Base-by-base conservation (phyloP, 2,329 filamentous ascomycete species). In the Botrytis cinerea region DNA sequence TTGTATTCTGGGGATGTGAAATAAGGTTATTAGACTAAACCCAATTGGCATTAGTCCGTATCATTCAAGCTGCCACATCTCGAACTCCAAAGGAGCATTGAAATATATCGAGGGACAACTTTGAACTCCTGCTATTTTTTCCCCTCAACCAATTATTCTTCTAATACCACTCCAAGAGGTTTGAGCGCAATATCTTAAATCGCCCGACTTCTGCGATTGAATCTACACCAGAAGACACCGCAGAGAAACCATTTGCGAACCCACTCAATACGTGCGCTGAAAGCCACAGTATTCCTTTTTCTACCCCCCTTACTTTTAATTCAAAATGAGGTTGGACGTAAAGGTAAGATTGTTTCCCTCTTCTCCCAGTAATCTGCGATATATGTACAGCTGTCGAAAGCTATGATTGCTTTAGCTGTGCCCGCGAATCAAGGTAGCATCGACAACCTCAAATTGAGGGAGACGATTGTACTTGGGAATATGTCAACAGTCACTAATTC, bases 241-340 rank as follows among this genome's bases (percentile, higher is more conserved):
- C 67, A 74, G 63, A 74, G 75, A 57, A 73, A 62, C 73, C 73
- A 75, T 75, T 71, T 69, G 71, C 73, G 74, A 72, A 73, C 32
- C 68, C 48, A 57, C 32, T 18, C 18, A 61, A 48, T 72, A 46
- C 40, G 28, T 69, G 71, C 51, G 71, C 71, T 72, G 40, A 73
- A 78, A 77, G 76, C 78, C 76, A 78, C 76, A 76, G 35, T 60
- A 72, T 59, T 74, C 51, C 67, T 74, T 74, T 73, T 70, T 74
- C 71, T 75, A 57, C 59, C 69, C 59, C 74, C 76, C 77, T 76
- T 76, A 74, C 75, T 46, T 70, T 73, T 57, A 68, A 69, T 54
- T 54, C 82, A 85, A 78, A 71, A 89, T 89, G 87, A 86, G 86
- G 79, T 84, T 89, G 80, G 87, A 89, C 81, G 84, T 89, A 64